phyloP scores from a whole-genome alignment of 805 yeast species.

The Nakazawaea anatomiae region DNA sequence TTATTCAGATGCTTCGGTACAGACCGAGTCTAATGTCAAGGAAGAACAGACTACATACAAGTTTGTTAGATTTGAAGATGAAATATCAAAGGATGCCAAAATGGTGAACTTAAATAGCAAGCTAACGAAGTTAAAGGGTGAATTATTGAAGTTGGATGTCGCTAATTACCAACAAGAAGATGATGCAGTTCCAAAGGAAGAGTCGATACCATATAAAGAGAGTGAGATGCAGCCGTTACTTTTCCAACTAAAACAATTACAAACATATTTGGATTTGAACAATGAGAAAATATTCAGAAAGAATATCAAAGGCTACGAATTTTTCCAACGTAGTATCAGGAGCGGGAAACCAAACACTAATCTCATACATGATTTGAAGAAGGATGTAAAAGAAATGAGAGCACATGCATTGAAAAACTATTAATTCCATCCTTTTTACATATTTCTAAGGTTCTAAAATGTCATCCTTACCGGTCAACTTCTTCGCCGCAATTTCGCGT shows the following conservation, averaged over 20 bases:
- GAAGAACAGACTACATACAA: not conserved
- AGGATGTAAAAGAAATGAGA: slow-evolving; percentile 17
- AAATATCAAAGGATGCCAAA: not conserved
- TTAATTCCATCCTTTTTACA: not conserved
- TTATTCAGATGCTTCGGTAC: slow-evolving; percentile 25
- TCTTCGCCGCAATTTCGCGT: slow-evolving; percentile 2
- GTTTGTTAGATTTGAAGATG: slow-evolving; percentile 3
- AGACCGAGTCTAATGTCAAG: slow-evolving; percentile 4
- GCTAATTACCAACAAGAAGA: not conserved
- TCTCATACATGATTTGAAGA: slow-evolving; percentile 21
- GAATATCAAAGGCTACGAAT: slow-evolving; percentile 1
- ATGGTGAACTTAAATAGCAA: not conserved
- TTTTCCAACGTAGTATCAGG: not conserved
- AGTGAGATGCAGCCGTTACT: slow-evolving; percentile 31
- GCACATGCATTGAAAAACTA: slow-evolving; percentile 8
- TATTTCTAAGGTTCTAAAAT: not conserved
- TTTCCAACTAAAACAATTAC: slow-evolving; percentile 26
- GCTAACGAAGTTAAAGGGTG: not conserved
- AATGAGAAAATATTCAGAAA: slow-evolving; percentile 5
- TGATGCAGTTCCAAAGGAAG: not conserved
- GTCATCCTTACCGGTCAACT: not conserved
- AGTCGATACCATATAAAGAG: slow-evolving; percentile 4
- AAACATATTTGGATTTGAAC: slow-evolving; percentile 24
- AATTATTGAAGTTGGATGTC: slow-evolving; percentile 1
- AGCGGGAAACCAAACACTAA: slow-evolving; percentile 6